Evolutionary conservation across 257 asterid species (phyloP).

Genomic region (Nicotiana attenuata): DNA sequence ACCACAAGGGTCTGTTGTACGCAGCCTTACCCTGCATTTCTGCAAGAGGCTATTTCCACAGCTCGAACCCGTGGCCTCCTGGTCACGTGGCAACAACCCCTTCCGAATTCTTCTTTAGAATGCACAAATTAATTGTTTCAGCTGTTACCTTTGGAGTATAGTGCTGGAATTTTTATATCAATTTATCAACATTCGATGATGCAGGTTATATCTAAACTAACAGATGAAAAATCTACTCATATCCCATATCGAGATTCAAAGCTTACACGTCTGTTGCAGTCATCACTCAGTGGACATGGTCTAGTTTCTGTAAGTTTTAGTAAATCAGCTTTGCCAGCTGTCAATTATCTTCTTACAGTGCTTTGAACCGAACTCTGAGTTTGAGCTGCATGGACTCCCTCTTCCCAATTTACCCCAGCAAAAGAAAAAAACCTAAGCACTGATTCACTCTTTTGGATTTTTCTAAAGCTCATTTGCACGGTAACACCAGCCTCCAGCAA

Average conservation of each 20-base stretch:
- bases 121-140: not conserved
- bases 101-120: not conserved
- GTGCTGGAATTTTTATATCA: not conserved
- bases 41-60: too few relatives aligned
- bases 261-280: slow-evolving; percentile 75
- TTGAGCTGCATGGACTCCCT: not conserved
- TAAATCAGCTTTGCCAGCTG: slow-evolving; percentile 5
- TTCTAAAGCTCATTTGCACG: slow-evolving; percentile 76
- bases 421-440: not conserved
- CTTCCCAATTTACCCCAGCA: not conserved
- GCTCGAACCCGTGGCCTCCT: too few relatives aligned
- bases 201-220: slow-evolving; percentile 77
- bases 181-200: slow-evolving; percentile 8
- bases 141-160: not conserved
- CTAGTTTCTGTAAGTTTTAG: slow-evolving; percentile 68
- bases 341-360: slow-evolving; percentile 2
- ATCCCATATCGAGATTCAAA: slow-evolving; percentile 84
- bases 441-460: slow-evolving; percentile 23
- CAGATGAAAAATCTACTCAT: slow-evolving; percentile 80
- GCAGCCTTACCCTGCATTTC: too few relatives aligned
- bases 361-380: not conserved
- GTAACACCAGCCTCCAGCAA: slow-evolving; percentile 80
- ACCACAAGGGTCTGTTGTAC: too few relatives aligned
- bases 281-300: slow-evolving; percentile 81
- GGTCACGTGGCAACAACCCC: too few relatives aligned